Base-by-base conservation (phyloP, 208 protist genomes). In the Naegleria fowleri region DNA sequence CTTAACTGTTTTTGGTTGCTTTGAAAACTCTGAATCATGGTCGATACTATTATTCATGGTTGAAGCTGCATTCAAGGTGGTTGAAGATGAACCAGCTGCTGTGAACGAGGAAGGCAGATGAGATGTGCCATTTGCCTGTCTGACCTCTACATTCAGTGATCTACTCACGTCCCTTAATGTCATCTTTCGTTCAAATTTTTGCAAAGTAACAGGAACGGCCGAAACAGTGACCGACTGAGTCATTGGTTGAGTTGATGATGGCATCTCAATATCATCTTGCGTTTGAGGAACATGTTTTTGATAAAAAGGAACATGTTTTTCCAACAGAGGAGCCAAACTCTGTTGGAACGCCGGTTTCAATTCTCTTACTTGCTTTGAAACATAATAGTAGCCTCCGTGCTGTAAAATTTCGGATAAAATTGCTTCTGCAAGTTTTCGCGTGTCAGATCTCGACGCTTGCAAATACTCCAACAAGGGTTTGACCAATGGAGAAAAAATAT, bases 341-440 rank as follows among this genome's bases (percentile, higher is more conserved):
- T 79, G 29, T 36, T 79, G 67, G n/a, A 75, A 38, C 0, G 89
- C 51, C n/a, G 89, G 55, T 87, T 91, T 91, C n/a, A 83, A 4
- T 29, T 91, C 89, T 86, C 55, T 86, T 25, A 16, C 13, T 1
- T 25, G 22, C 1, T 83, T 43, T 11, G 5, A n/a, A 11, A 87
- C 55, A 33, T 41, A 9, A 11, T 36, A 3, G 16, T 48, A 36
- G 16, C 83, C 76, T 39, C 15, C 38, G 22, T 22, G 5, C 25
- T 51, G 19, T 7, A 91, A 11, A 86, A 87, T 38, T 67, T 91
- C 55, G 4, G 13, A 13, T 4, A 88, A 7, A n/a, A 83, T 86
- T 22, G 22, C 6, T 43, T 91, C 89, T 25, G 89, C 76, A 9
- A 75, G 11, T 40, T 83, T 86, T 40, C 55, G 52, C 16, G 51